phyloP scores from a whole-genome alignment of 345 rosid genomes.

The Linum lewisii region DNA sequence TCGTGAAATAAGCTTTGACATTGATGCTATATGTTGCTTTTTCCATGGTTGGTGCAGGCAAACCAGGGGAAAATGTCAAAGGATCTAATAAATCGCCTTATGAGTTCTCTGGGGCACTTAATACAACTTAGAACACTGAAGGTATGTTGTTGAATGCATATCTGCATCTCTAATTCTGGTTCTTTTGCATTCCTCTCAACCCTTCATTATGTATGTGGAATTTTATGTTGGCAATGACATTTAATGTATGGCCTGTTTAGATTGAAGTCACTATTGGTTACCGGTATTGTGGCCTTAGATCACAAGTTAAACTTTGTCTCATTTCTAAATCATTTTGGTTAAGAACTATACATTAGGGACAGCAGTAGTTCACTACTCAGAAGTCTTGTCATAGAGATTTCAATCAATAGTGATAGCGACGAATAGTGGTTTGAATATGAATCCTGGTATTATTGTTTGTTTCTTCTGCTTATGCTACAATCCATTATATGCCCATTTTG shows the following conservation, averaged over 20 bases:
- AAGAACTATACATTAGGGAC: not conserved
- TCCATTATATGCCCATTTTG: not conserved
- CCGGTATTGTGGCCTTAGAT: not conserved
- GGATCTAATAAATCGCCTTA: slow-evolving; percentile 75
- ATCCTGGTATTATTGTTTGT: not conserved
- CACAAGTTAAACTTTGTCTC: not conserved
- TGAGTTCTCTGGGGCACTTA: slow-evolving; percentile 82
- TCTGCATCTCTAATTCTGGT: not conserved
- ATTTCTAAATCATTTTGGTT: not conserved
- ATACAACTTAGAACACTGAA: slow-evolving; percentile 90
- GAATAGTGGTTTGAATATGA: not conserved
- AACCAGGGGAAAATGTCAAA: slow-evolving; percentile 69
- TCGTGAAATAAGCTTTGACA: not conserved
- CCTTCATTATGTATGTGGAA: not conserved
- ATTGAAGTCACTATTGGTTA: not conserved
- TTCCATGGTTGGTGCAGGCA: slow-evolving; percentile 40
- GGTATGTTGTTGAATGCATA: slow-evolving; percentile 31
- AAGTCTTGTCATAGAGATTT: not conserved
- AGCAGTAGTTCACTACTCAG: not conserved
- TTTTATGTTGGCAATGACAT: not conserved
- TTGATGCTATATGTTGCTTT: slow-evolving; percentile 1
- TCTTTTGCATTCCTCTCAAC: not conserved
- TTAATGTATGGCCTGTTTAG: not conserved
- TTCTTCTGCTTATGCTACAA: no score
- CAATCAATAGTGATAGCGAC: not conserved